phyloP scores from a whole-genome alignment of 1,284 basidiomycete genomes.

The Trametes sp. region DNA sequence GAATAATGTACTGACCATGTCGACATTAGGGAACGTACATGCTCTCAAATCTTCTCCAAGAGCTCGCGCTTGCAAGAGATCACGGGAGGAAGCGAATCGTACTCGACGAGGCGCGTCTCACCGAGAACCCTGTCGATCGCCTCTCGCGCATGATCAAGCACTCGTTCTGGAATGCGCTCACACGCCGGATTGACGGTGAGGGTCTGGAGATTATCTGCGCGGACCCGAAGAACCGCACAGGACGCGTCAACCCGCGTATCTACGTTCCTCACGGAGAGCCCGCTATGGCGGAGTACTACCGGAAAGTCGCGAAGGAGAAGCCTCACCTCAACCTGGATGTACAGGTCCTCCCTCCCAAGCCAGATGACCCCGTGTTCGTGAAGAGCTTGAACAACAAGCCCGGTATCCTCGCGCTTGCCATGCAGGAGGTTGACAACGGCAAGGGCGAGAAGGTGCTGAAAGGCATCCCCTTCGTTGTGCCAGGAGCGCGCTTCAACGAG shows the following conservation, averaged over 20 bases:
- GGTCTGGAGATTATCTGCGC: slow-evolving; percentile 96
- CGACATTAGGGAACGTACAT: slow-evolving; percentile 88
- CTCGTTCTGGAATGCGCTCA: slow-evolving; percentile 98
- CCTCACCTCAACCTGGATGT: slow-evolving; percentile 93
- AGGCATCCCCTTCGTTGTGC: slow-evolving; percentile 96
- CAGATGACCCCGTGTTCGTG: slow-evolving; percentile 89
- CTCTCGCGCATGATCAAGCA: slow-evolving; percentile 98
- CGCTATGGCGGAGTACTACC: slow-evolving; percentile 94
- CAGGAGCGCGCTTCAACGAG: slow-evolving; percentile 98
- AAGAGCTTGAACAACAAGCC: slow-evolving; percentile 94
- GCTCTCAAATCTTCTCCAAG: slow-evolving; percentile 98
- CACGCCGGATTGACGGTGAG: slow-evolving; percentile 95
- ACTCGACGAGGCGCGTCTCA: slow-evolving; percentile 95
- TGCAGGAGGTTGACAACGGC: slow-evolving; percentile 90
- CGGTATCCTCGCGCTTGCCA: slow-evolving; percentile 93
- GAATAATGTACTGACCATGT: slow-evolving; percentile 16
- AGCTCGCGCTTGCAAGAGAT: slow-evolving; percentile 96
- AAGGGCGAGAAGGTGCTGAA: slow-evolving; percentile 84
- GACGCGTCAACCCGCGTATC: slow-evolving; percentile 87
- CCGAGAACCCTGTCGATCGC: slow-evolving; percentile 97
- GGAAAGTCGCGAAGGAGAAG: slow-evolving; percentile 81
- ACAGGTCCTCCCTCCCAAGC: slow-evolving; percentile 84
- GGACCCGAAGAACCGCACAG: slow-evolving; percentile 96
- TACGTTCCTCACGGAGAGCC: slow-evolving; percentile 94
- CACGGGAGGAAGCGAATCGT: slow-evolving; percentile 96